A percentile compares a stretch with the other conserved stretches of the same genome.
phyloP scores from a whole-genome alignment of 768 basidiomycete genomes.

The Tubosaeta sp. region DNA sequence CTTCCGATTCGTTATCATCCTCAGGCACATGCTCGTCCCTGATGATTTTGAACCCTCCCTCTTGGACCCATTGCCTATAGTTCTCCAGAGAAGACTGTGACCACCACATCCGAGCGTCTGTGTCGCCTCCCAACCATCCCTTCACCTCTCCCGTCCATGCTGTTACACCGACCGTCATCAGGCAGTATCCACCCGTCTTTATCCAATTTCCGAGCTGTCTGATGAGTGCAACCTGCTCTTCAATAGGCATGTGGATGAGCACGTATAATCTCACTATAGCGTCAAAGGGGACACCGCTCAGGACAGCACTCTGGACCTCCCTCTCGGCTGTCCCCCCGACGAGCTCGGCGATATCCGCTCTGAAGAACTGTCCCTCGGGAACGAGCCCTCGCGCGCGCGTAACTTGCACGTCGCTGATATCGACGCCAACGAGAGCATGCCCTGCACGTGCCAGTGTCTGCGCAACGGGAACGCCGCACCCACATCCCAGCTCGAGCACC shows the following conservation, averaged over 20 bases:
- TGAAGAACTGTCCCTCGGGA: conserved; percentile 1
- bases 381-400: conserved; percentile 6
- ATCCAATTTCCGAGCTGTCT: conserved; percentile 17
- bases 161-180: conserved; percentile 5
- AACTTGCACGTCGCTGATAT: conserved; percentile 7
- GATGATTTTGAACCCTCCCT: conserved; percentile 7
- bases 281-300: not conserved
- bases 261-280: conserved; percentile 5
- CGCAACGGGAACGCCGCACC: conserved; percentile 6
- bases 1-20: not conserved
- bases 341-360: conserved; percentile 5
- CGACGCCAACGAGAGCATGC: conserved; percentile 4
- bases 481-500: conserved; percentile 7
- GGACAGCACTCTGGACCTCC: not conserved
- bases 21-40: conserved; percentile 8
- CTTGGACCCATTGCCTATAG: conserved; percentile 7
- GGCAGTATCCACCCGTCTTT: conserved; percentile 6
- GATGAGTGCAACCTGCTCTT: conserved; percentile 7
- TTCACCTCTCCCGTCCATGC: conserved; percentile 1
- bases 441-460: conserved; percentile 2
- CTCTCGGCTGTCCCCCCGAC: not conserved
- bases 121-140: not conserved
- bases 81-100: conserved; percentile 5
- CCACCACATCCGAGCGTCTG: not conserved
- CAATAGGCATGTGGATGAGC: conserved; percentile 6